Base-by-base conservation (phyloP, 768 basidiomycete species). In the Baorangia bicolor region DNA sequence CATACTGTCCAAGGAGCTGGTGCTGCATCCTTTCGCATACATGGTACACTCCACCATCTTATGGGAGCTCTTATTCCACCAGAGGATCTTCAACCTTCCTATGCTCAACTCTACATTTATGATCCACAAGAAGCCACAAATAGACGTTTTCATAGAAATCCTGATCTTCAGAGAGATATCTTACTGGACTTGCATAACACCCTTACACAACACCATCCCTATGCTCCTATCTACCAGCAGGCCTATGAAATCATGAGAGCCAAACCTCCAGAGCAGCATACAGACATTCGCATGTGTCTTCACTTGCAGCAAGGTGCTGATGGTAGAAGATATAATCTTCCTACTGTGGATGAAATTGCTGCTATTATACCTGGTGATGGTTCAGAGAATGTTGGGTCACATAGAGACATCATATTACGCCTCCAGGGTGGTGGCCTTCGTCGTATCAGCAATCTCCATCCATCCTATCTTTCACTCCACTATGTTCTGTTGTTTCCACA, bases 401-500 rank as follows among this genome's bases (percentile, higher is more conserved):
- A 56, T 18, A 33, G 66, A 4, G 77, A 82, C 39, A 77, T 79
- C 16, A 53, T 79, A 10, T 38, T 78, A 0, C 46, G 27, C 4
- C 45, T 64, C 0, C 55, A 64, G n/a, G 59, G 58, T 49, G 67
- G 66, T 39, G 60, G 53, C 2, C 55, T 78, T 4, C 27, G 56
- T 20, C 49, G 62, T 2, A 76, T 80, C 34, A 69, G 49, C 53
- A 69, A 81, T 2, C 50, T 65, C 0, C 64, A 76, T 56, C 68
- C 73, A 5, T 49, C 63, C 0, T 82, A 81, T 57, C 30, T 57
- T 0, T 59, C 77, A 0, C 64, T 81, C 1, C 74, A 78, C 14
- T 81, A 79, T 74, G 71, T 75, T 0, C 57, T 82, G 0, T 65
- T 82, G 2, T 80, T 80, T 67, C 75, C 78, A 4, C 18, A 47